Percentiles rank a stretch among this genome's conserved stretches.
These are phyloP conservation scores for Aphanomyces cochlioides DNA, from an alignment of 352 stramenopile genomes.

Conservation along the genomic window DNA sequence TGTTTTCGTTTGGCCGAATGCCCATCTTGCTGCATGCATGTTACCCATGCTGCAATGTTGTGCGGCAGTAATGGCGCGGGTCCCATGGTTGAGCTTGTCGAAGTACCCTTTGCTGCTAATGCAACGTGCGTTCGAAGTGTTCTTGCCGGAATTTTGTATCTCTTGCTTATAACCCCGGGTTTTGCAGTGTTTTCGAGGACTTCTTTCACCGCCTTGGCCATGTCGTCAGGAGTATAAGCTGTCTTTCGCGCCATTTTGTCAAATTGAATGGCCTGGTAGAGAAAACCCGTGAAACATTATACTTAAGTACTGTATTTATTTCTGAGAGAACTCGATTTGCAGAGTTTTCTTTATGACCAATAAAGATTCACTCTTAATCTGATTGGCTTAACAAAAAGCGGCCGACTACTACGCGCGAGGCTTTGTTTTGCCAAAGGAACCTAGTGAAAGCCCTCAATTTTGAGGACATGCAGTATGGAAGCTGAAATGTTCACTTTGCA, in stretches of 20 bases:
- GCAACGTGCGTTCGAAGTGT: constrained; percentile 2
- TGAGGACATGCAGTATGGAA: no score
- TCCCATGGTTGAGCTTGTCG: neutral
- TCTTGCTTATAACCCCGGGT: neutral
- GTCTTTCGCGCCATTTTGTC: constrained; percentile 2
- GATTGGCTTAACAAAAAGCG: no score
- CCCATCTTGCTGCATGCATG: neutral
- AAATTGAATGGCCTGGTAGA: no score
- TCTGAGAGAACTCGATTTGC: no score
- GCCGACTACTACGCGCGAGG: no score
- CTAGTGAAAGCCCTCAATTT: no score
- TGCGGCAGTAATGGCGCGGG: neutral
- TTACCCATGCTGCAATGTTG: neutral
- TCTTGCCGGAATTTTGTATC: neutral
- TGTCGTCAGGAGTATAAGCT: neutral
- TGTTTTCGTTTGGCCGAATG: neutral
- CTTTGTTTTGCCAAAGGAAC: no score
- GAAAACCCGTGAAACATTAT: no score
- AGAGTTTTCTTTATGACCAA: no score
- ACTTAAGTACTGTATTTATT: no score
- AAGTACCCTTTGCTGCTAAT: neutral
- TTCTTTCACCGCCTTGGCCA: neutral
- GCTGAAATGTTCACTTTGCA: no score
- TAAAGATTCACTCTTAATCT: no score
- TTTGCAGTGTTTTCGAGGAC: neutral